Percentiles rank a stretch among this genome's conserved stretches.
Conservation (phyloP, 306 rosid genomes). For the Cyclanthera cordifolia region DNA sequence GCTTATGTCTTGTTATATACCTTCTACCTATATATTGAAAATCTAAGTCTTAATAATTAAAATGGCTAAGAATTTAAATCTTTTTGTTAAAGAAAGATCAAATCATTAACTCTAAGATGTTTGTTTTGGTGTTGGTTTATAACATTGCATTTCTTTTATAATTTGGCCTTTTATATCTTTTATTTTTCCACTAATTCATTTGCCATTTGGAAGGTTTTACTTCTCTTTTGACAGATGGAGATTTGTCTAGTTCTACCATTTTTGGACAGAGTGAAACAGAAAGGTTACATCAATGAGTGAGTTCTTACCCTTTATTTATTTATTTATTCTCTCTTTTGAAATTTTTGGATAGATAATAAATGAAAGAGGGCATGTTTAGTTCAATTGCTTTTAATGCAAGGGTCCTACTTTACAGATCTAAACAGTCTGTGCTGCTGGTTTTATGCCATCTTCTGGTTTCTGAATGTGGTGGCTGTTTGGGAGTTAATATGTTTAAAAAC, state of each 20-base stretch:
- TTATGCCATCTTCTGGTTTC: not conserved
- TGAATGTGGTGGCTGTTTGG: not conserved
- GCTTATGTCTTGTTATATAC: too few relatives aligned
- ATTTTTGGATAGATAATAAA: too few relatives aligned
- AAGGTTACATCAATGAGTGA: constrained; percentile 1
- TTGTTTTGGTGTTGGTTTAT: not conserved
- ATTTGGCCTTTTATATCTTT: not conserved
- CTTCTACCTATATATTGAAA: too few relatives aligned
- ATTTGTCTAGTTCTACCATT: constrained; percentile 1
- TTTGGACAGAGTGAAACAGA: constrained; percentile 1
- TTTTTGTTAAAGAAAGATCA: too few relatives aligned
- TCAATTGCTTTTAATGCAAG: not conserved
- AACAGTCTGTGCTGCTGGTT: not conserved
- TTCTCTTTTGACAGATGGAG: not conserved
- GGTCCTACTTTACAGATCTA: not conserved
- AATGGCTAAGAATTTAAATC: too few relatives aligned
- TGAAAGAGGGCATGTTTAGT: not conserved
- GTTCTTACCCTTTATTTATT: not conserved
- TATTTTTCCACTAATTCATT: constrained; percentile 6
- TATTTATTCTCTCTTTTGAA: not conserved
- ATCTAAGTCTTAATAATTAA: too few relatives aligned
- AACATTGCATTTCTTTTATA: not conserved
- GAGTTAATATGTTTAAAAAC: not conserved
- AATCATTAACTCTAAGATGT: too few relatives aligned
- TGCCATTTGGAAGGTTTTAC: not conserved